Percentiles rank a stretch among this genome's conserved stretches.
Conservation (phyloP, 495 filamentous ascomycete genomes). For the Cenococcum geophilum region DNA sequence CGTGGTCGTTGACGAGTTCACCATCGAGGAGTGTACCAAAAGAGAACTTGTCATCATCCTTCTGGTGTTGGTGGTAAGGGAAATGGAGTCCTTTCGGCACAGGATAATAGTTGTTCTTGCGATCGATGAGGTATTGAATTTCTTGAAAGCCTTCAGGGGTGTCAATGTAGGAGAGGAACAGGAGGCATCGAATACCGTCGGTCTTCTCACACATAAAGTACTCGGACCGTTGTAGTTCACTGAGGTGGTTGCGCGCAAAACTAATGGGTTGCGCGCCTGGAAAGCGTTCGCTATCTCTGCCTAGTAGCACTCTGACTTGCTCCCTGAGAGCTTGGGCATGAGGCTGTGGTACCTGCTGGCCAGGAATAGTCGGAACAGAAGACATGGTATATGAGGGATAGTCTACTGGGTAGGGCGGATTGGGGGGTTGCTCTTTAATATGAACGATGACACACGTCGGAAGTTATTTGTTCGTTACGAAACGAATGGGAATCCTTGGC, state of each 20-base stretch:
- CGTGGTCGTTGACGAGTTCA: conserved; percentile 77
- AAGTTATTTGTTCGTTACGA: too few relatives aligned
- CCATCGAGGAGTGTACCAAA: conserved; percentile 80
- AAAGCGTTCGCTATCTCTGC: conserved; percentile 59
- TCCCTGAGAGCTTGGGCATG: too few relatives aligned
- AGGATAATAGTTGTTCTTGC: conserved; percentile 92
- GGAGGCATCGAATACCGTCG: conserved; percentile 87
- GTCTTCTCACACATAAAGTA: conserved; percentile 99
- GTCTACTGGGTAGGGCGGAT: too few relatives aligned
- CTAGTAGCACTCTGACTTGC: conserved; percentile 64
- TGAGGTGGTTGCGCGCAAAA: conserved; percentile 70
- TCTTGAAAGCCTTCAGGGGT: conserved; percentile 37
- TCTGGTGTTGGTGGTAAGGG: conserved; percentile 57
- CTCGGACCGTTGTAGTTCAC: conserved; percentile 70
- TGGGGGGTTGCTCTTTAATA: too few relatives aligned
- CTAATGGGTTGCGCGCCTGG: conserved; percentile 94
- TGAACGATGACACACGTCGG: too few relatives aligned
- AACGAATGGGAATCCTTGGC: too few relatives aligned
- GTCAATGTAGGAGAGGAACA: conserved; percentile 67
- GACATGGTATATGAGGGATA: too few relatives aligned
- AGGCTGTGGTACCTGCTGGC: too few relatives aligned
- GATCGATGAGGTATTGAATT: conserved; percentile 83
- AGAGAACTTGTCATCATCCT: conserved; percentile 59
- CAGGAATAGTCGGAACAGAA: too few relatives aligned
- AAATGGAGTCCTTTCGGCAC: conserved; percentile 69